Evolutionary conservation across 345 rosid genomes (phyloP).

Genomic region (Citrus cavaleriei): DNA sequence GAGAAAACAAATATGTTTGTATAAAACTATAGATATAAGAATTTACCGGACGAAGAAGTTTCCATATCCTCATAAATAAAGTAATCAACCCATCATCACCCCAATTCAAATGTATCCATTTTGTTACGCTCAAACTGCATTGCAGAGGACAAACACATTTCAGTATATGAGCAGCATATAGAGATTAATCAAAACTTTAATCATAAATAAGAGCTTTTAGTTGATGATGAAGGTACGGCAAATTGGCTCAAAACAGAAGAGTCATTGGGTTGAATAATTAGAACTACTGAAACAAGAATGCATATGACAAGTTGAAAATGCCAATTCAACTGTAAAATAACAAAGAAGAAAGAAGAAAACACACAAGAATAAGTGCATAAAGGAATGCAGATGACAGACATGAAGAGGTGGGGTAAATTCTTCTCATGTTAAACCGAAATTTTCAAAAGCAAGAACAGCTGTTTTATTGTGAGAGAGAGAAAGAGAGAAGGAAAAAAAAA

Average conservation of each 20-base stretch:
- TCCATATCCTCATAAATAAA: slow-evolving; percentile 72
- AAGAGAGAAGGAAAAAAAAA: background rate
- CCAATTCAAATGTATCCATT: slow-evolving; percentile 98
- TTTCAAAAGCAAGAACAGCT: background rate
- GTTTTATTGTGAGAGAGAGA: background rate
- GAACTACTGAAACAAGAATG: background rate
- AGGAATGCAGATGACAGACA: background rate
- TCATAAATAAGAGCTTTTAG: background rate
- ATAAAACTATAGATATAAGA: background rate
- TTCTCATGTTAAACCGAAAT: background rate
- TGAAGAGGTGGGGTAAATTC: background rate
- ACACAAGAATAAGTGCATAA: background rate
- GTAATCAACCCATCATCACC: slow-evolving; percentile 88
- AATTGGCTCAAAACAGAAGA: background rate
- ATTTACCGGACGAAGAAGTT: slow-evolving; percentile 69
- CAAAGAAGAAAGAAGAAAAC: background rate
- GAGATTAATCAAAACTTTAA: background rate
- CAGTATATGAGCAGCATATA: slow-evolving; percentile 2
- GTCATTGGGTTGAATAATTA: background rate
- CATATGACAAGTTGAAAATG: background rate
- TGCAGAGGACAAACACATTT: slow-evolving; percentile 9
- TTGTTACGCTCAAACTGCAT: slow-evolving; percentile 89
- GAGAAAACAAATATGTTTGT: background rate
- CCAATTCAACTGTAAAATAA: background rate
- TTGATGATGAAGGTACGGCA: background rate